Evolutionary conservation across 768 basidiomycete species (phyloP).

Genomic region (Candolleomyces aberdarensis): DNA sequence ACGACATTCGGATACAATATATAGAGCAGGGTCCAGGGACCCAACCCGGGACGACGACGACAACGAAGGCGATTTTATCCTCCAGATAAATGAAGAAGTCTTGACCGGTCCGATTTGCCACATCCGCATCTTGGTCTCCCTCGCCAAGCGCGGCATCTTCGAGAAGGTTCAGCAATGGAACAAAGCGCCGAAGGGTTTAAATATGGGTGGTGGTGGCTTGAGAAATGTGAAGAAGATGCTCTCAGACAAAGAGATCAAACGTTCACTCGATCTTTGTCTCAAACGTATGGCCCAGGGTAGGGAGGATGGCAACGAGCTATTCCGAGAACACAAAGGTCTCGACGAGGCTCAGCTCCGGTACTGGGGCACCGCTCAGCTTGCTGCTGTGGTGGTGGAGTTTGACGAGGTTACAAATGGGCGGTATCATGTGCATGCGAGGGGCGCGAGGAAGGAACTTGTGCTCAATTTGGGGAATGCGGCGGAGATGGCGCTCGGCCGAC

Average conservation of each 20-base stretch:
- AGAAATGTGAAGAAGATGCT: slow-evolving; percentile 22
- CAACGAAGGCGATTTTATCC: slow-evolving; percentile 14
- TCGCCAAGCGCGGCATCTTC: slow-evolving; percentile 24
- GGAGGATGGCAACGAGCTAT: slow-evolving; percentile 19
- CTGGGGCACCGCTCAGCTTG: slow-evolving; percentile 27
- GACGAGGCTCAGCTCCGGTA: slow-evolving; percentile 22
- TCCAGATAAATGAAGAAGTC: slow-evolving; percentile 19
- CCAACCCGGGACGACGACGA: slow-evolving; percentile 7
- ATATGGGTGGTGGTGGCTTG: background rate
- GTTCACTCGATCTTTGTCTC: slow-evolving; percentile 18
- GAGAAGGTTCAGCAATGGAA: slow-evolving; percentile 15
- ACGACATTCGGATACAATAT: slow-evolving; percentile 14
- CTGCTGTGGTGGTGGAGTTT: slow-evolving; percentile 27
- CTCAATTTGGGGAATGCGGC: slow-evolving; percentile 31
- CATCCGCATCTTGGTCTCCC: slow-evolving; percentile 23
- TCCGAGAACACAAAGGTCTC: slow-evolving; percentile 13
- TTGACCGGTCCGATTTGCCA: slow-evolving; percentile 24
- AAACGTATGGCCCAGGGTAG: slow-evolving; percentile 16
- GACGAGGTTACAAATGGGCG: slow-evolving; percentile 24
- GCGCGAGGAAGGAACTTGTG: slow-evolving; percentile 25
- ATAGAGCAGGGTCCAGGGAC: slow-evolving; percentile 14
- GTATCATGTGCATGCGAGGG: slow-evolving; percentile 16
- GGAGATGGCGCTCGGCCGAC: slow-evolving; percentile 28
- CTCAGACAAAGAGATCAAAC: slow-evolving; percentile 17
- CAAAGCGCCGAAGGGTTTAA: slow-evolving; percentile 19